Evolutionary conservation across 2,329 filamentous ascomycete species (phyloP).

Genomic region (Corniculantispora saksenae): DNA sequence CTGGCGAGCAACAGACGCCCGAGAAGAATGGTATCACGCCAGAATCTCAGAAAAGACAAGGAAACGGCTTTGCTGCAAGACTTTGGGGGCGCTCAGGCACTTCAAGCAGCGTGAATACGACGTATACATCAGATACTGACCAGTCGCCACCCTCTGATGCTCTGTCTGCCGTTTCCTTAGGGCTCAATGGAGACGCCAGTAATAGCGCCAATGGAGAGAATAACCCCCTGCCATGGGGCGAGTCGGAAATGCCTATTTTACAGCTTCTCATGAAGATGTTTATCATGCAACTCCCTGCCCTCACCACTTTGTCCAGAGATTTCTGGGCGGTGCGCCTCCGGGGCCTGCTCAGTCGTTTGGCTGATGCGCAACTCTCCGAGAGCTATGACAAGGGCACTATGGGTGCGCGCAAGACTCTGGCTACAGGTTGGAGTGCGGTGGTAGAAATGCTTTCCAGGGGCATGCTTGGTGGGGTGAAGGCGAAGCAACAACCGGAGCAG

Average conservation of each 20-base stretch:
- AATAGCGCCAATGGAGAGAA: conserved; percentile 24
- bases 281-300: conserved; percentile 64
- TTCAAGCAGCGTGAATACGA: conserved; percentile 4
- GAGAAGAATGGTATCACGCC: conserved; percentile 22
- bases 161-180: too few relatives aligned
- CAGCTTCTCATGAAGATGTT: conserved; percentile 68
- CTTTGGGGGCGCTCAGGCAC: conserved; percentile 16
- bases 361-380: conserved; percentile 71
- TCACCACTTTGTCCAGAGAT: conserved; percentile 60
- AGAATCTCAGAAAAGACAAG: conserved; percentile 21
- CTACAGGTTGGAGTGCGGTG: conserved; percentile 69
- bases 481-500: conserved; percentile 20
- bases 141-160: conserved; percentile 3
- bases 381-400: conserved; percentile 79
- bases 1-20: conserved; percentile 4
- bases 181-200: not conserved
- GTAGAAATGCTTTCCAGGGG: conserved; percentile 70
- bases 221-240: conserved; percentile 27
- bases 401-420: conserved; percentile 72
- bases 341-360: conserved; percentile 61
- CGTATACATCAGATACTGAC: conserved; percentile 12
- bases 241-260: conserved; percentile 62
- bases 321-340: conserved; percentile 68
- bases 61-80: conserved; percentile 14
- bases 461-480: conserved; percentile 56